Evolutionary conservation across 2,329 filamentous ascomycete species (phyloP), one percentile per base, ranked within the genome.

Genomic region (Sphaerostilbella broomeana): DNA sequence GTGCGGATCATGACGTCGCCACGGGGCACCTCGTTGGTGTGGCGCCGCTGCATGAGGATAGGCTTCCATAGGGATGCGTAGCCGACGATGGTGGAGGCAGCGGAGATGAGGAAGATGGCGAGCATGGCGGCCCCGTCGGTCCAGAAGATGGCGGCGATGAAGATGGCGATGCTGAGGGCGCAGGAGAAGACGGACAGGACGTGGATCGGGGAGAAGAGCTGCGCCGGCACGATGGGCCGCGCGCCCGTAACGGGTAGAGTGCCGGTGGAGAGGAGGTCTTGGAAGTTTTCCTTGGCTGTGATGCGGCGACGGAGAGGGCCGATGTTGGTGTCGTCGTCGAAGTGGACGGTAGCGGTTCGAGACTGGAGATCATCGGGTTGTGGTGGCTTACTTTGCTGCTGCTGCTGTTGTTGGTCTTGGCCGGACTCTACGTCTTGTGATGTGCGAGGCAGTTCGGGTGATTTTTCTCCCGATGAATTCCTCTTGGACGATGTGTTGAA

Each of bases 1-100:
- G 77, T 80, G 19, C 72, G 68, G 40, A 81, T 78, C 19, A 79
- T 67, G n/a, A 81, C 68, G 46, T 81, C 76, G 2, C 75, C 76
- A 3, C 48, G 49, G 1, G 75, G 76, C 0, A 77, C 69, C 15
- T 64, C 54, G 20, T 68, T 65, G 6, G 55, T 66, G 38, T 70
- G 65, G 34, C 61, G 63, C 17, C 75, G 69, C 24, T 65, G 64
- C 60, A 70, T 73, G 15, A 80, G 62, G 8, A 70, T 60, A 0
- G 77, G 73, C 22, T 62, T 60, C 77, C 77, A 81, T 54, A 67
- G 70, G 3, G 72, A 75, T 7, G 76, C 76, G 43, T 71, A 68
- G 16, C 77, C 73, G 4, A 73, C 68, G 3, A 79, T 59, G 12
- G 65, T 71, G 13, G 72, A 73, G 3, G 73, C 68, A 8, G 70